Base-by-base conservation (phyloP, 805 yeast genomes). In the Ogataea saltuana region DNA sequence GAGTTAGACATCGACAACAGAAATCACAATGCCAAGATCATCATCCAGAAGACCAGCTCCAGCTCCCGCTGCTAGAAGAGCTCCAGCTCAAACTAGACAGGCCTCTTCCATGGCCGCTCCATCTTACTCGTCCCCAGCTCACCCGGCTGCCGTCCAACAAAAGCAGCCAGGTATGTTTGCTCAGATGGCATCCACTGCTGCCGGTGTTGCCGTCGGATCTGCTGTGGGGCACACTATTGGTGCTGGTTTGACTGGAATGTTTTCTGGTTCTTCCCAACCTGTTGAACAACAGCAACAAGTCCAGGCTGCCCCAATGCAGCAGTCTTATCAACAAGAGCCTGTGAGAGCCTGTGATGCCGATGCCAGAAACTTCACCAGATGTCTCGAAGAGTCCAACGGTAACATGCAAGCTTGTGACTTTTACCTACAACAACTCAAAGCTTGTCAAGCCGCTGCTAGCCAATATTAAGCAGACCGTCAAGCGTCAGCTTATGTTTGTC, bases 131-230 rank as follows among this genome's bases (percentile, higher is more conserved):
- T 73, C 74, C 23, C 62, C 73, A 21, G 68, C 78, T 38, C 69
- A 72, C 36, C 74, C 83, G 36, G 67, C 69, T 25, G 77, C 78
- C 39, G 71, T 73, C 32, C 83, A 73, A 61, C 76, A 79, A 30
- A 61, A 59, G 56, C 79, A 75, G 58, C 97, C 97, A 36, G 97
- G 98, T 59, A 59, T 91, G 64, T 90, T 91, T 60, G 86, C 91
- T 47, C 95, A 93, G 71, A 93, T 93, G 99, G 98, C 98, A 29
- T 76, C 95, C 36, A 93, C 99, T 37, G 99, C 99, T 43, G 99
- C 98, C 38, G 99, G 99, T 82, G 99, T 93, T 33, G 99, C 98
- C 42, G 97, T 93, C 44, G 99, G 99, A 59, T 88, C 97, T 40
- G 84, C 98, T 49, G 83, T 91, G 42, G 99, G 99, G 50, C 99